Percentiles rank a stretch among this genome's conserved stretches.
Evolutionary conservation across 495 filamentous ascomycete genomes (phyloP).

Genomic region (Penicillium steckii): DNA sequence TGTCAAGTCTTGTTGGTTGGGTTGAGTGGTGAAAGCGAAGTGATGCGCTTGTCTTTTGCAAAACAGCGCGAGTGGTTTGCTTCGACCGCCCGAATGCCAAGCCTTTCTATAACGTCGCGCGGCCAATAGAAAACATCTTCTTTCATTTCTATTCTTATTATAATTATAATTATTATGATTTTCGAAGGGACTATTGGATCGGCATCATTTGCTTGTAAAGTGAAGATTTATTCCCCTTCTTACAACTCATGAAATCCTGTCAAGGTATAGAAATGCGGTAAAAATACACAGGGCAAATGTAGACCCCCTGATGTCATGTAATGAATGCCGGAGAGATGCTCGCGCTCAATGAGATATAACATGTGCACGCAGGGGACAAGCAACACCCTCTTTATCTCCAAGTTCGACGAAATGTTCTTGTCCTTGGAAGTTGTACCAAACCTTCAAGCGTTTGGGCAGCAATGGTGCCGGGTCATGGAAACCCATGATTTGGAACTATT

Average conservation of each 20-base stretch:
- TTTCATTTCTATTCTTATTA: no score
- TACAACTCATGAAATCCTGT: background rate
- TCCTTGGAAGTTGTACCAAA: slow-evolving; percentile 53
- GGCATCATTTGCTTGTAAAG: background rate
- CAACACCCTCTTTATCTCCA: slow-evolving; percentile 41
- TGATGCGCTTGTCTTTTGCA: slow-evolving; percentile 24
- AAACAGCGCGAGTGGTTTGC: slow-evolving; percentile 21
- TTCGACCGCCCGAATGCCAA: slow-evolving; percentile 19
- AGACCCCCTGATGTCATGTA: background rate
- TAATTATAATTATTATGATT: no score
- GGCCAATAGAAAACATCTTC: no score
- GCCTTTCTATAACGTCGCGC: slow-evolving; percentile 8
- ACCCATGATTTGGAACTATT: slow-evolving; percentile 50
- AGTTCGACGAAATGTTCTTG: slow-evolving; percentile 45
- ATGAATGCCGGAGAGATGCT: background rate
- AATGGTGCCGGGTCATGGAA: slow-evolving; percentile 59
- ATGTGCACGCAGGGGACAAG: slow-evolving; percentile 40
- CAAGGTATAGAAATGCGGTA: slow-evolving; percentile 6
- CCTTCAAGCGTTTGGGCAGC: slow-evolving; percentile 48
- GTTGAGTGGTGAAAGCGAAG: slow-evolving; percentile 6
- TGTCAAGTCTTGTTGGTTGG: slow-evolving; percentile 16
- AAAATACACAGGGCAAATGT: slow-evolving; percentile 10
- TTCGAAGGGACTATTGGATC: no score
- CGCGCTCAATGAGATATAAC: slow-evolving; percentile 14
- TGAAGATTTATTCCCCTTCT: background rate